These are phyloP conservation scores for Sherardia arvensis DNA, from an alignment of 257 asterid species.

Conservation along the genomic window DNA sequence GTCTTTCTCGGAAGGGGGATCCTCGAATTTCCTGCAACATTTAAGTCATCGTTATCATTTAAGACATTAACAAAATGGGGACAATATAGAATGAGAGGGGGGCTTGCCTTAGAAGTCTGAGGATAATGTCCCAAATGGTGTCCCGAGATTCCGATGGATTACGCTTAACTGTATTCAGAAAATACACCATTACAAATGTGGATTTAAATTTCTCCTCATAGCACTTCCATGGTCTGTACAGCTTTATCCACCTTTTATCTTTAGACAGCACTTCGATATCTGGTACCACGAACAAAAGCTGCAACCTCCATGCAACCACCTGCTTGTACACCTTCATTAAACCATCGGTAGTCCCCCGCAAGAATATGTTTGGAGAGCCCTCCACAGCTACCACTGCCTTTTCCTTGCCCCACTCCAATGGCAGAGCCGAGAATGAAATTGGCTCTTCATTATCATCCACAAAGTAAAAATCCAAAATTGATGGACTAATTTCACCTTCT, in stretches of 20 bases:
- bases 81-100: conserved; percentile 1
- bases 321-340: conserved; percentile 29
- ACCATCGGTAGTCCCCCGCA: conserved; percentile 42
- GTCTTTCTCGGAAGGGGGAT: conserved; percentile 47
- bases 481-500: conserved; percentile 56
- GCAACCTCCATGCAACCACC: conserved; percentile 58
- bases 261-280: conserved; percentile 40
- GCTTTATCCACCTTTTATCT: conserved; percentile 47
- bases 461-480: conserved; percentile 32
- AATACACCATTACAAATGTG: conserved; percentile 36
- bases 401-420: conserved; percentile 34
- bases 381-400: conserved; percentile 12
- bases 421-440: conserved; percentile 40
- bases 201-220: conserved; percentile 30
- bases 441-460: conserved; percentile 22
- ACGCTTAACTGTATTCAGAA: conserved; percentile 43
- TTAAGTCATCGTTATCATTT: conserved; percentile 7
- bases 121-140: conserved; percentile 39
- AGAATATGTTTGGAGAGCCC: conserved; percentile 18
- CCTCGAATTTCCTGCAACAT: conserved; percentile 41
- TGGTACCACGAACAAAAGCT: conserved; percentile 35
- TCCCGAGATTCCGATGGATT: conserved; percentile 30
- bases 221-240: conserved; percentile 39
- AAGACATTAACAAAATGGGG: not conserved
- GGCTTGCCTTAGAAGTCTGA: conserved; percentile 31